Evolutionary conservation across 75 land plant species (phyloP), one percentile per base, ranked within the genome.

Genomic region (Selaginella tamariscina): DNA sequence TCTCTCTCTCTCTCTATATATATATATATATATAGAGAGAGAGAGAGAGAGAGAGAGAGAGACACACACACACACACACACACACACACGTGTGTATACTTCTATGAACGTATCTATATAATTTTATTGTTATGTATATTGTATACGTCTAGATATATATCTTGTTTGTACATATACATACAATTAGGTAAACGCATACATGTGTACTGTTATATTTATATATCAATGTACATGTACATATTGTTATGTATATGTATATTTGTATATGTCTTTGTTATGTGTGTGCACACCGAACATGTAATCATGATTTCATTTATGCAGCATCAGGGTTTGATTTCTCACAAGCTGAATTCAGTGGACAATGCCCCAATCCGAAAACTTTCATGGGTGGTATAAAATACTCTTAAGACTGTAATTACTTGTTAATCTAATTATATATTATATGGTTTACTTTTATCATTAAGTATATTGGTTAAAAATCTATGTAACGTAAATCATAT

Each of bases 291-390:
- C n/a, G n/a, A n/a, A n/a, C n/a, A n/a, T n/a, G n/a, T n/a, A n/a
- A n/a, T n/a, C 69, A 29, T 9, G 24, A 18, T 56, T 27, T 27
- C 23, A 72, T 23, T 20, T 33, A 29, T 74, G 84, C 90, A 93
- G 98, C 88, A 93, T 69, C 98, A 94, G 26, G 98, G 0, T 93
- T 93, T 73, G 98, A 93, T 67, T 93, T 89, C 71, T 93, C 98
- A 29, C 89, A 86, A 59, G 98, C 98, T 27, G 84, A 93, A 73
- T 93, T 89, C 63, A 75, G 70, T 1, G 98, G 98, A 5, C 75
- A 33, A 69, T 86, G 86, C 59, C 98, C 98, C 5, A 88, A 93
- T 68, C 98, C 98, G 30, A 84, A 77, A 70, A 93, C 85, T 33
- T 93, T 93, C 73, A 82, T 93, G 87, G 98, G 95, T 32, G 98